Evolutionary conservation across 768 basidiomycete genomes (phyloP).

Genomic region (Lentinus brumalis): DNA sequence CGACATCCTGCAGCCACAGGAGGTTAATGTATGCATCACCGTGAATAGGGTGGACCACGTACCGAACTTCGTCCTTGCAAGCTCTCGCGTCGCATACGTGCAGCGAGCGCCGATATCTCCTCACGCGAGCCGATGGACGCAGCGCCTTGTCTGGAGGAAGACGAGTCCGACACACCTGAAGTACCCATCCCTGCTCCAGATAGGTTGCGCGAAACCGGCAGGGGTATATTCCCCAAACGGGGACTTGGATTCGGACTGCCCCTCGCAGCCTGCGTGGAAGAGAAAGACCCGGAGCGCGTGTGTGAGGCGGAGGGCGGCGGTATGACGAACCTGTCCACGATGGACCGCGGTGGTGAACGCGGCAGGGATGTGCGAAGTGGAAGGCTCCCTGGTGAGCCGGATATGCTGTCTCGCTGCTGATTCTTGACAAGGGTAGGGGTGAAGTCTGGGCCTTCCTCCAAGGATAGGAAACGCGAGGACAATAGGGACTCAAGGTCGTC

Average conservation of each 20-base stretch:
- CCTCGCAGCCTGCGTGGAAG: constrained; percentile 15
- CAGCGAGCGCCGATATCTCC: constrained; percentile 40
- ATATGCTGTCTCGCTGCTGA: constrained; percentile 57
- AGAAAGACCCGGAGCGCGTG: constrained; percentile 40
- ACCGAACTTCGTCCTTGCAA: constrained; percentile 36
- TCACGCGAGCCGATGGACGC: constrained; percentile 40
- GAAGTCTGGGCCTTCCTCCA: constrained; percentile 67
- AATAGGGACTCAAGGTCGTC: constrained; percentile 78
- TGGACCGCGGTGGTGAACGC: constrained; percentile 45
- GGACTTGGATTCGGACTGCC: constrained; percentile 31
- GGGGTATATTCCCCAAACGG: constrained; percentile 35
- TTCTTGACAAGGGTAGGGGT: constrained; percentile 73
- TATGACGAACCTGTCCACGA: constrained; percentile 49
- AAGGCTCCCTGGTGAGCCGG: constrained; percentile 43
- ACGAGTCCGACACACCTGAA: constrained; percentile 44
- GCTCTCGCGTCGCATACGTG: constrained; percentile 55
- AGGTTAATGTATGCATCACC: constrained; percentile 10
- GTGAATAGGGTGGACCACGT: constrained; percentile 8
- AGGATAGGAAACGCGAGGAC: constrained; percentile 70
- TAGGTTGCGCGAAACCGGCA: constrained; percentile 38
- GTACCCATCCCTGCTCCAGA: constrained; percentile 33
- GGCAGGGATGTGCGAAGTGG: constrained; percentile 46
- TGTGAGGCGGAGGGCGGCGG: constrained; percentile 25
- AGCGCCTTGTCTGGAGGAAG: constrained; percentile 41
- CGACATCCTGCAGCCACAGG: constrained; percentile 29